Conservation (phyloP, 2,329 filamentous ascomycete species). For the Phaeophleospora eucalypticola region DNA sequence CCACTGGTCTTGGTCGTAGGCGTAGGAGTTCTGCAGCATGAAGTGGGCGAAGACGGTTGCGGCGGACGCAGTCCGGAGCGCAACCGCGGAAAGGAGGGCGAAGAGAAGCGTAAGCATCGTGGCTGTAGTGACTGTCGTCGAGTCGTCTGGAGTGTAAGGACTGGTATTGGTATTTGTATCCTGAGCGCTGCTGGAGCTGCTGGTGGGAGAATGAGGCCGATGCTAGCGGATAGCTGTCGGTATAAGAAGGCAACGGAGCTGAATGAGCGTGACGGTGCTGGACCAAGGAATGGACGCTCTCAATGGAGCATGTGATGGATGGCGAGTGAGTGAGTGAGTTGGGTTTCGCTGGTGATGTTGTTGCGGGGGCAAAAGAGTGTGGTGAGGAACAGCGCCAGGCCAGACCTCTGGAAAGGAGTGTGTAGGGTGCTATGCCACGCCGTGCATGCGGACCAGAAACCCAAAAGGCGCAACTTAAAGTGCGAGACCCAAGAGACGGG, state of each 20-base stretch:
- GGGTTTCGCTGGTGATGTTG: constrained; percentile 11
- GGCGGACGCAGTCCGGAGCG: constrained; percentile 26
- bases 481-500: constrained; percentile 4
- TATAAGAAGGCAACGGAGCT: neutral
- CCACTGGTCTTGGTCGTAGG: constrained; percentile 33
- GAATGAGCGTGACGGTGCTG: neutral
- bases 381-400: constrained; percentile 21
- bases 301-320: neutral
- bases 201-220: constrained; percentile 9
- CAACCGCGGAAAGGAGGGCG: constrained; percentile 22
- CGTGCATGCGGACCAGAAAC: constrained; percentile 19
- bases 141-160: constrained; percentile 4
- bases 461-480: constrained; percentile 5
- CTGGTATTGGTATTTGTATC: neutral
- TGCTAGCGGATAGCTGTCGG: constrained; percentile 1
- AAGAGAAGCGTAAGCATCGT: constrained; percentile 20
- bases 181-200: constrained; percentile 14
- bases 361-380: constrained; percentile 25
- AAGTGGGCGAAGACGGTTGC: constrained; percentile 35
- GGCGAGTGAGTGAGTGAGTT: too few relatives aligned
- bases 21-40: constrained; percentile 36
- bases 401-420: constrained; percentile 26
- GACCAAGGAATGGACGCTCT: neutral
- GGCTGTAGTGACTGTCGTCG: constrained; percentile 4
- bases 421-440: constrained; percentile 13